These are phyloP conservation scores for Syzygium jambos DNA, from an alignment of 345 rosid species.

Conservation along the genomic window DNA sequence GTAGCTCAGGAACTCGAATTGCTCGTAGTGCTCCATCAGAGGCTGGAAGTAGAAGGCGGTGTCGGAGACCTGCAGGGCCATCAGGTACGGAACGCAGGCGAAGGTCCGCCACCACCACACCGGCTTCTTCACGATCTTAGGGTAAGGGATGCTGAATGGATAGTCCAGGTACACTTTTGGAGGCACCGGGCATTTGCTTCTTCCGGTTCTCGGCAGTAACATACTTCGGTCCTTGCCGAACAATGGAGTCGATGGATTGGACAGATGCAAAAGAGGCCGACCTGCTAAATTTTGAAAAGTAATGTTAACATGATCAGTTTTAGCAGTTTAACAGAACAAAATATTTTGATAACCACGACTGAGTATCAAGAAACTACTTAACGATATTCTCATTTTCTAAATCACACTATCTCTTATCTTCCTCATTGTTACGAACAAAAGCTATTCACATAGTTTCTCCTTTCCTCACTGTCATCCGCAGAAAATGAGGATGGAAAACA, in stretches of 20 bases:
- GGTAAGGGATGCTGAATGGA: conserved; percentile 31
- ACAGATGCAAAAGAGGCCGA: background rate
- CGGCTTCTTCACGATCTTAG: conserved; percentile 42
- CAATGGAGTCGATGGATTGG: background rate
- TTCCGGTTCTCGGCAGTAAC: background rate
- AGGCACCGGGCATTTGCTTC: background rate
- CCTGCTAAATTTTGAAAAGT: background rate
- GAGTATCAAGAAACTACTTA: background rate
- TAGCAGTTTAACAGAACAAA: background rate
- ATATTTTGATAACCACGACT: background rate
- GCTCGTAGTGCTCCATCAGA: conserved; percentile 40
- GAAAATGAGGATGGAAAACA: background rate
- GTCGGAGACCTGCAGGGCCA: conserved; percentile 73
- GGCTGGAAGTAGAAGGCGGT: conserved; percentile 62
- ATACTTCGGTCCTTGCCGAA: background rate
- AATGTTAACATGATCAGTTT: background rate
- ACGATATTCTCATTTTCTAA: background rate
- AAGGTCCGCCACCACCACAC: conserved; percentile 88
- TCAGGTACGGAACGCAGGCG: conserved; percentile 61
- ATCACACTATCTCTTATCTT: background rate
- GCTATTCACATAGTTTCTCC: background rate
- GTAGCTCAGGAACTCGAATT: conserved; percentile 40
- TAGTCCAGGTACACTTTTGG: conserved; percentile 30
- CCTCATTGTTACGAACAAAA: background rate
- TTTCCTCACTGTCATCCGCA: background rate